Evolutionary conservation across 805 yeast species (phyloP).

Genomic region (Metschnikowia baotianmanensis): DNA sequence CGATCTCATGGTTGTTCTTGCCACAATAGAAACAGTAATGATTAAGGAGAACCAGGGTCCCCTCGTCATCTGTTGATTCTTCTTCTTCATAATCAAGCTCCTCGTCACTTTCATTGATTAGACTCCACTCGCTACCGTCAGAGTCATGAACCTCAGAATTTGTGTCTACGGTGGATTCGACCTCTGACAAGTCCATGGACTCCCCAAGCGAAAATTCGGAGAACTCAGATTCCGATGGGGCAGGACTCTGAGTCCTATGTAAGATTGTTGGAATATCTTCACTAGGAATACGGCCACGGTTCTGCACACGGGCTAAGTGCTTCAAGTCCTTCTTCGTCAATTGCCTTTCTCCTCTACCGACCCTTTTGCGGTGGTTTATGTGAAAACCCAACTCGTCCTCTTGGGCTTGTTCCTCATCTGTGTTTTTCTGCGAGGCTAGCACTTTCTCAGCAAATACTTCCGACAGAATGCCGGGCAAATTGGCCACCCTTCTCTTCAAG

Average conservation of each 20-base stretch:
- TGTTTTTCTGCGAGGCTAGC: conserved; percentile 19
- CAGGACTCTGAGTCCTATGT: conserved; percentile 47
- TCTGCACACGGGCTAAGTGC: conserved; percentile 19
- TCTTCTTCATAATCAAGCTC: conserved; percentile 29
- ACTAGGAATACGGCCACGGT: conserved; percentile 19
- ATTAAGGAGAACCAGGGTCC: conserved; percentile 40
- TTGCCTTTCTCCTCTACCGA: conserved; percentile 28
- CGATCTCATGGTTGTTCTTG: conserved; percentile 48
- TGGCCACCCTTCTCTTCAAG: conserved; percentile 87
- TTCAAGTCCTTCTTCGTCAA: conserved; percentile 40
- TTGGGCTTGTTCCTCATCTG: conserved; percentile 18
- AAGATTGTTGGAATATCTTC: conserved; percentile 16
- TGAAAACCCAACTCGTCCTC: conserved; percentile 59
- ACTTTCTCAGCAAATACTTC: conserved; percentile 67
- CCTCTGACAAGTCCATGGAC: conserved; percentile 18
- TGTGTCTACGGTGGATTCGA: conserved; percentile 40
- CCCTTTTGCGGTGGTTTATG: conserved; percentile 29
- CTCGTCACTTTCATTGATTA: conserved; percentile 16
- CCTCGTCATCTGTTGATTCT: conserved; percentile 28
- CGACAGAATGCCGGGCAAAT: conserved; percentile 43
- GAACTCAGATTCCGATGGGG: conserved; percentile 52
- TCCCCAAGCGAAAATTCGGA: conserved; percentile 59
- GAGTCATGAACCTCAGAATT: conserved; percentile 48
- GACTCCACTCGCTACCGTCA: conserved; percentile 20
- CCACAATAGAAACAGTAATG: conserved; percentile 61